These are phyloP conservation scores for Hirsutella thompsonii DNA, from an alignment of 2,329 filamentous ascomycete species.

Conservation along the genomic window DNA sequence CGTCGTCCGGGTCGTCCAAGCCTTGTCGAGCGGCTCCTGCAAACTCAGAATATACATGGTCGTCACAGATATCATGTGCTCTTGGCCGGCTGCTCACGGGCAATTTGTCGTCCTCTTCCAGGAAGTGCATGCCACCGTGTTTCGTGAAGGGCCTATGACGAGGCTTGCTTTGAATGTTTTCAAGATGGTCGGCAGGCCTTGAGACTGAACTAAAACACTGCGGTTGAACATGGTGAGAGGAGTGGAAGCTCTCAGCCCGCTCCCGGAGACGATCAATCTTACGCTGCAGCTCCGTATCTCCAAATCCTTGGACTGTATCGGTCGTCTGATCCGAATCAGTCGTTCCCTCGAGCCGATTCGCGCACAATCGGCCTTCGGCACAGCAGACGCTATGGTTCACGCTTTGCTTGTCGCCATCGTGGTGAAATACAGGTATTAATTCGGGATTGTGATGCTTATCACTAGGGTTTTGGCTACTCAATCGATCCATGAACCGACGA, in stretches of 20 bases:
- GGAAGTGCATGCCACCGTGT: background rate
- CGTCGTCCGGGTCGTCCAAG: background rate
- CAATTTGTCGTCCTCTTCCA: background rate
- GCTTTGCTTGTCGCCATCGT: too few relatives aligned
- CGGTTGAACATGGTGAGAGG: constrained; percentile 19
- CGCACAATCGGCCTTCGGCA: constrained; percentile 6
- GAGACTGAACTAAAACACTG: too few relatives aligned
- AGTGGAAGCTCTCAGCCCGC: constrained; percentile 20
- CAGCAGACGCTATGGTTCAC: constrained; percentile 20
- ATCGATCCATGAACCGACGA: constrained; percentile 6
- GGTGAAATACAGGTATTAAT: too few relatives aligned
- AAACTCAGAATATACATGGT: background rate
- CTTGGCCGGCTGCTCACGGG: background rate
- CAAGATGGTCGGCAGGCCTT: constrained; percentile 14
- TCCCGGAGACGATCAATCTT: constrained; percentile 18
- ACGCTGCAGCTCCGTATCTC: constrained; percentile 8
- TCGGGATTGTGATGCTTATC: too few relatives aligned
- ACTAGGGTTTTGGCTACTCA: constrained; percentile 4
- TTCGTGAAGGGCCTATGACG: background rate
- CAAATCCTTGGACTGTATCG: constrained; percentile 1
- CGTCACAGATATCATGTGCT: constrained; percentile 1
- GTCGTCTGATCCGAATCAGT: background rate
- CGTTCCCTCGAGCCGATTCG: constrained; percentile 1
- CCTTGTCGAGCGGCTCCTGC: background rate
- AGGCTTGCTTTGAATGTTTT: background rate